Base-by-base conservation (phyloP, 495 filamentous ascomycete species). In the Talaromyces stipitatus region DNA sequence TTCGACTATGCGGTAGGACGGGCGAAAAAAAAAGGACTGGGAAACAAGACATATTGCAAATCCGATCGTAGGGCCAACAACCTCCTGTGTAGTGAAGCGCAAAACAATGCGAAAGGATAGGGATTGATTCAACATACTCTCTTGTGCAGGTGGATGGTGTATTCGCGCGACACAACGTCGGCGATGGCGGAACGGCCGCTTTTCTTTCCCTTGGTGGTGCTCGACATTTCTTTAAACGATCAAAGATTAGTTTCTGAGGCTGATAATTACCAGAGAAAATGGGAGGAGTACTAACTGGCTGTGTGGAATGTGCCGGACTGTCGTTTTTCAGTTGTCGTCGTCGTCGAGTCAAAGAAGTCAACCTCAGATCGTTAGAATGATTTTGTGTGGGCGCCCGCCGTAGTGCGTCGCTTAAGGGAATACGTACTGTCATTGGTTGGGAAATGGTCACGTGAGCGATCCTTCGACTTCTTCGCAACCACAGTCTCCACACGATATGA, bases 61-160 rank as follows among this genome's bases (percentile, higher is more conserved):
- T 26, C 20, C 22, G 45, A 48, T 23, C 20, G 45, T 10, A 26
- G 20, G 24, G 45, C 45, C 45, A 7, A 6, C 30, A 33, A 6
- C 30, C 30, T 12, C 30, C 7, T 50, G 5, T 23, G 43, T 47
- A 23, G 20, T 29, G 29, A 32, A 33, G 27, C 8, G 29, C 32
- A 26, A 52, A 11, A 8, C 16, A 53, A 0, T 11, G 50, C 26
- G 16, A 54, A 38, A n/a, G 51, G 20, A 54, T 22, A 36, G 30
- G 36, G 32, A 45, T 61, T 54, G 61, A 20, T 12, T 75, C 69
- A 75, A 90, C 89, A 75, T 95, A 97, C 94, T 76, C 92, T 86
- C 86, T 95, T 97, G 88, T 99, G 94, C 62, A 99, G 79, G 84
- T 99, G 92, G 83, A 99, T 99, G 74, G 94, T 99, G 85, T 97